Evolutionary conservation across 441 rosid species (phyloP), one percentile per base, ranked within the genome.

Genomic region (Aquilaria agallochum): DNA sequence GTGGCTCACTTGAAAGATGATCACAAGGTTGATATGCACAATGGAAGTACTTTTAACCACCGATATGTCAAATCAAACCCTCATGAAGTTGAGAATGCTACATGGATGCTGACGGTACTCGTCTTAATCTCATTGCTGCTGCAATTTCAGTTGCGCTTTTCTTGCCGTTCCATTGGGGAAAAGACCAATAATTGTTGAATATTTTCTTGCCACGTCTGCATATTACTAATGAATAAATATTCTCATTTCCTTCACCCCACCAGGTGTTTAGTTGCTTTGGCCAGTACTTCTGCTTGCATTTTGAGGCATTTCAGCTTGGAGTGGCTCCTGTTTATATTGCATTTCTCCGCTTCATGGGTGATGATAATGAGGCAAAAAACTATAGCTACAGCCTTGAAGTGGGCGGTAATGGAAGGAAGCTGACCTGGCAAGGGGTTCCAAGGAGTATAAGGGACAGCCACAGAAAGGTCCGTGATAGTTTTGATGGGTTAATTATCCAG

Each of bases 1-100:
- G 95, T 88, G 52, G 60, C 87, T 52, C 95, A 85, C 72, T 66
- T 88, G 58, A 88, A 79, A 67, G 87, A 85, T 56, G 84, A 87
- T 72, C 95, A 87, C 73, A 87, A 81, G 71, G 95, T 87, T 47
- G 91, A 87, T 74, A 85, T 88, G 95, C 95, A 88, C 55, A 78
- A 56, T 59, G 95, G 95, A 34, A 79, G 95, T 61, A 88, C 92
- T 50, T 88, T 85, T 57, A 88, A 88, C 64, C 95, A 86, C 68
- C 86, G 89, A 6, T 88, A 85, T 63, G 92, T 85, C 52, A 88
- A 88, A 55, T 79, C 91, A 42, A 88, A 88, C 75, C 90, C 95
- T 1, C 90, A 82, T 50, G 95, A 85, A 70, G 91, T 83, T 31
- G 91, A 83, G 78, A 88, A 85, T 59, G 95, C 95, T n/a, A 85